Percentiles rank a stretch among this genome's conserved stretches.
These are phyloP conservation scores for Nelumbo lutea DNA, from an alignment of 164 flowering plant genomes.

Conservation along the genomic window DNA sequence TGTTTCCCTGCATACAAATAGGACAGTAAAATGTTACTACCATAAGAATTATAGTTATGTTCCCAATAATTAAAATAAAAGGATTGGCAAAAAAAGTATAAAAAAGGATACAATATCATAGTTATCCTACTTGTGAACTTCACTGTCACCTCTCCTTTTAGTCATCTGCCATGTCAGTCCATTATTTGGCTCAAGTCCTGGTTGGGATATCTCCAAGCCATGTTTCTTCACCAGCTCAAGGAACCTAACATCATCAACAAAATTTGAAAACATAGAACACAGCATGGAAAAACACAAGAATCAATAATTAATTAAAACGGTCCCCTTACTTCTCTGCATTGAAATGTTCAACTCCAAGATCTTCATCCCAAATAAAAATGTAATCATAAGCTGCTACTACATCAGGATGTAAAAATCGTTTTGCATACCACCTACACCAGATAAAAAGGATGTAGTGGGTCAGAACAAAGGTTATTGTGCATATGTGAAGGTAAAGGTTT, in stretches of 20 bases:
- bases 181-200: conserved; percentile 93
- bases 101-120: neutral
- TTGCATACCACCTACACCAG: conserved; percentile 92
- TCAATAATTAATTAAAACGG: neutral
- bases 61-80: neutral
- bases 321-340: conserved; percentile 61
- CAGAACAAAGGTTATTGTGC: conserved; percentile 1
- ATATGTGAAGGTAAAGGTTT: neutral
- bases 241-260: conserved; percentile 39
- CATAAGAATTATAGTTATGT: neutral
- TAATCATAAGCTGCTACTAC: conserved; percentile 89
- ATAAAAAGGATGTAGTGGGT: conserved; percentile 1
- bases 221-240: conserved; percentile 79
- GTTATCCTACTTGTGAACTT: conserved; percentile 87
- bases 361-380: conserved; percentile 99
- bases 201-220: conserved; percentile 93
- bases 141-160: conserved; percentile 89
- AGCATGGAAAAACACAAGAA: neutral
- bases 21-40: neutral
- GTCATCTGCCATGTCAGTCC: conserved; percentile 99
- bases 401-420: conserved; percentile 95
- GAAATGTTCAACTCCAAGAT: conserved; percentile 93
- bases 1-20: conserved; percentile 50
- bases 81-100: neutral
- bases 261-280: conserved; percentile 7